Evolutionary conservation across 345 rosid species (phyloP).

Genomic region (Lepidium africanum): DNA sequence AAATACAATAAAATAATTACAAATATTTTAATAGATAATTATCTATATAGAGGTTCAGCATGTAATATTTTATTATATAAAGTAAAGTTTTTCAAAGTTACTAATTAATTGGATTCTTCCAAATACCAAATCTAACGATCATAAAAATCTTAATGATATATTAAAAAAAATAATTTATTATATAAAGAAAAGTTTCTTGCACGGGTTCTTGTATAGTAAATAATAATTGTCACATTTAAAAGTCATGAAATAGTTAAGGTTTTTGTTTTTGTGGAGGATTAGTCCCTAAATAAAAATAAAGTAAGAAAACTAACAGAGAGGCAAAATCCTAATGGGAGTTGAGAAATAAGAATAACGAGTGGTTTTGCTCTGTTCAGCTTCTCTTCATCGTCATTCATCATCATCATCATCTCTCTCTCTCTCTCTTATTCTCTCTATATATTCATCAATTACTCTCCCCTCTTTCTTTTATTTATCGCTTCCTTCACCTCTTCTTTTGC

Average conservation of each 20-base stretch:
- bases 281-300: background rate
- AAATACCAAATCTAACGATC: too few species aligned
- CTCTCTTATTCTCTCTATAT: background rate
- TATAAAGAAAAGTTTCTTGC: too few species aligned
- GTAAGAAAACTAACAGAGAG: background rate
- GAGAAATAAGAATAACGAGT: constrained; percentile 2
- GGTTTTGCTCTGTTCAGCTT: constrained; percentile 13
- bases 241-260: background rate
- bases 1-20: too few species aligned
- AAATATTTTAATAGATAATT: too few species aligned
- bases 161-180: too few species aligned
- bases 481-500: background rate
- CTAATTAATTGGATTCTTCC: too few species aligned
- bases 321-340: background rate
- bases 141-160: too few species aligned
- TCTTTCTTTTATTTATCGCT: background rate
- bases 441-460: background rate
- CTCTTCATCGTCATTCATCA: background rate
- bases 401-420: background rate
- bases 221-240: too few species aligned
- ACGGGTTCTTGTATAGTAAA: too few species aligned
- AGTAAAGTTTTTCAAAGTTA: too few species aligned
- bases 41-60: too few species aligned
- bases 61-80: too few species aligned
- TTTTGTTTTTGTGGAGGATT: background rate